These are phyloP conservation scores for Aquanectria penicillioides DNA, from an alignment of 2,329 filamentous ascomycete genomes.

Conservation along the genomic window DNA sequence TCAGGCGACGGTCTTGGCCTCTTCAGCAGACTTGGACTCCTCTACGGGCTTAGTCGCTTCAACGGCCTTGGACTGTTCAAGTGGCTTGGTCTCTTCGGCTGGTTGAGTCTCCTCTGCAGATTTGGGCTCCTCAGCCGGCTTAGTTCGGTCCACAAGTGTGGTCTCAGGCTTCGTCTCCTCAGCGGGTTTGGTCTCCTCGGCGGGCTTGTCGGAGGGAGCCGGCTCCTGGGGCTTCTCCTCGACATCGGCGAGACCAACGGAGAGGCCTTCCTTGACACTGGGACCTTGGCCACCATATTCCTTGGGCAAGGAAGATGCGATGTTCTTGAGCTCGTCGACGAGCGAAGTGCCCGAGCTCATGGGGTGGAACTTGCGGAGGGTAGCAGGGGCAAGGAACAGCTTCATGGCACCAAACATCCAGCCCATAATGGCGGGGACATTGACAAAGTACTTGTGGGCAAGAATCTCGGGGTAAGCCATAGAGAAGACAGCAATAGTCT, in stretches of 20 bases:
- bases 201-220: no score
- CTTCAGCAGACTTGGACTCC: slow-evolving; percentile 10
- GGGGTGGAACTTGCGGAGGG: slow-evolving; percentile 82
- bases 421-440: slow-evolving; percentile 90
- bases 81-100: slow-evolving; percentile 9
- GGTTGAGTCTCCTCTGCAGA: background rate
- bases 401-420: slow-evolving; percentile 84
- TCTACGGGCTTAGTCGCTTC: background rate
- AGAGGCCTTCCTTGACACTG: slow-evolving; percentile 50
- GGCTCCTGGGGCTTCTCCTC: slow-evolving; percentile 14
- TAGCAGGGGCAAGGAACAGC: slow-evolving; percentile 77
- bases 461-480: slow-evolving; percentile 90
- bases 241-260: slow-evolving; percentile 41
- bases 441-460: slow-evolving; percentile 90
- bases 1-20: slow-evolving; percentile 17
- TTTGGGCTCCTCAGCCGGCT: slow-evolving; percentile 22
- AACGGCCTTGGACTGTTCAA: slow-evolving; percentile 1
- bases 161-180: slow-evolving; percentile 20
- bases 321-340: slow-evolving; percentile 64
- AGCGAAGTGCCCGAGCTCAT: slow-evolving; percentile 78
- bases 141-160: slow-evolving; percentile 13
- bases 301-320: slow-evolving; percentile 74
- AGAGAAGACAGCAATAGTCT: slow-evolving; percentile 84
- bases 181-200: slow-evolving; percentile 27
- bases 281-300: slow-evolving; percentile 81